Evolutionary conservation across 345 rosid species (phyloP).

Genomic region (Zanthoxylum bungeanum): DNA sequence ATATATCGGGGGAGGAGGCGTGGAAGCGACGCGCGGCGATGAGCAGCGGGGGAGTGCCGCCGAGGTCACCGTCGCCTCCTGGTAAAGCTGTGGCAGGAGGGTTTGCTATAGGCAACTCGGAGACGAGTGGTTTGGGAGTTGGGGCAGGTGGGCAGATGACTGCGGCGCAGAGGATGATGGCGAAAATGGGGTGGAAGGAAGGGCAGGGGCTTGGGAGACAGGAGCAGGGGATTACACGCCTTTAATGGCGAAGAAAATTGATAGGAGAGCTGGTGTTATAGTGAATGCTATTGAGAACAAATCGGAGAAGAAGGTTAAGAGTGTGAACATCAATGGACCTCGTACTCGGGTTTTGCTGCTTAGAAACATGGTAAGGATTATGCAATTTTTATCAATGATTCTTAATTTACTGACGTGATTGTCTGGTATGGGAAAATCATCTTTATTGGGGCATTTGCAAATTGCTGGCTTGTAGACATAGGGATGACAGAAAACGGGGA

Average conservation of each 20-base stretch:
- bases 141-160: constrained; percentile 99
- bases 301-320: constrained; percentile 85
- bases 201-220: constrained; percentile 96
- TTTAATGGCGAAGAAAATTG: constrained; percentile 96
- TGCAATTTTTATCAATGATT: not conserved
- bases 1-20: constrained; percentile 94
- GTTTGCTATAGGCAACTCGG: constrained; percentile 78
- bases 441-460: not conserved
- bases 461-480: not conserved
- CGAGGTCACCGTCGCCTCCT: constrained; percentile 81
- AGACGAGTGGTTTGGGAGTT: constrained; percentile 82
- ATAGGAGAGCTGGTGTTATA: constrained; percentile 96
- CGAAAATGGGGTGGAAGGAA: constrained; percentile 99
- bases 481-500: too few species aligned
- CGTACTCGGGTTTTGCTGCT: constrained; percentile 89
- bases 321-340: constrained; percentile 73
- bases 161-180: constrained; percentile 99
- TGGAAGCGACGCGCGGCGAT: constrained; percentile 94
- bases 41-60: constrained; percentile 60
- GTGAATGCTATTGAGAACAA: constrained; percentile 86
- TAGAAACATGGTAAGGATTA: constrained; percentile 75
- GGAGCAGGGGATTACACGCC: constrained; percentile 99
- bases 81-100: constrained; percentile 45
- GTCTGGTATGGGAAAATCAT: not conserved
- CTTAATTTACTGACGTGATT: not conserved